Evolutionary conservation across 2,329 filamentous ascomycete genomes (phyloP).

Genomic region (Aspergillus sp.): DNA sequence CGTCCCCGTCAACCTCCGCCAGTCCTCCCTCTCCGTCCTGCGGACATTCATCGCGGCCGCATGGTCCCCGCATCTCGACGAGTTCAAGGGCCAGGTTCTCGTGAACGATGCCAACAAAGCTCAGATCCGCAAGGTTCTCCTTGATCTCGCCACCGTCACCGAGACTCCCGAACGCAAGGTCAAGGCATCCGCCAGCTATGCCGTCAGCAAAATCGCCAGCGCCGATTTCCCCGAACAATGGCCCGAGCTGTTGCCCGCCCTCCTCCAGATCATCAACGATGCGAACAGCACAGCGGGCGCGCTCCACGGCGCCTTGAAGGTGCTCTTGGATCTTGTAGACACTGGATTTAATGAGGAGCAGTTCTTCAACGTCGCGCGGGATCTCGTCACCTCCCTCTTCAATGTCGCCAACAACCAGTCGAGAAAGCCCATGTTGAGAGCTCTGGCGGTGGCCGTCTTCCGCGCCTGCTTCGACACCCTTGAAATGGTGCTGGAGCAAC

Average conservation of each 20-base stretch:
- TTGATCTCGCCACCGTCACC: constrained; percentile 72
- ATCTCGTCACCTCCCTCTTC: constrained; percentile 81
- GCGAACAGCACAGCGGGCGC: constrained; percentile 73
- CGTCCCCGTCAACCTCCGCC: constrained; percentile 72
- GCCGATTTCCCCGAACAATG: constrained; percentile 93
- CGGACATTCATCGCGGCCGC: constrained; percentile 80
- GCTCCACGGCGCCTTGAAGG: constrained; percentile 83
- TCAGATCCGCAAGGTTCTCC: constrained; percentile 68
- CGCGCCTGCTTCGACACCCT: constrained; percentile 89
- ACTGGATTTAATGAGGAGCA: constrained; percentile 92
- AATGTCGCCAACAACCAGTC: constrained; percentile 74
- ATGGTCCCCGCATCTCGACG: constrained; percentile 76
- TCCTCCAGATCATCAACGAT: constrained; percentile 69
- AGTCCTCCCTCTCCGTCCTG: constrained; percentile 76
- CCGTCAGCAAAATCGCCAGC: constrained; percentile 90
- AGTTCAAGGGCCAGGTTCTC: constrained; percentile 65
- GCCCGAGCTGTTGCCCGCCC: constrained; percentile 80
- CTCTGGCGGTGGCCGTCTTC: constrained; percentile 86
- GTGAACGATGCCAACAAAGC: constrained; percentile 73
- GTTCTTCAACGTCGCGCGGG: constrained; percentile 84
- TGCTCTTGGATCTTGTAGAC: constrained; percentile 85
- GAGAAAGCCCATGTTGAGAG: constrained; percentile 73
- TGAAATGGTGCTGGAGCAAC: constrained; percentile 94
- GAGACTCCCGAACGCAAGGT: constrained; percentile 78
- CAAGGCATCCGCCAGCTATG: constrained; percentile 82